Base-by-base conservation (phyloP, 768 basidiomycete species). In the Serendipita vermifera region DNA sequence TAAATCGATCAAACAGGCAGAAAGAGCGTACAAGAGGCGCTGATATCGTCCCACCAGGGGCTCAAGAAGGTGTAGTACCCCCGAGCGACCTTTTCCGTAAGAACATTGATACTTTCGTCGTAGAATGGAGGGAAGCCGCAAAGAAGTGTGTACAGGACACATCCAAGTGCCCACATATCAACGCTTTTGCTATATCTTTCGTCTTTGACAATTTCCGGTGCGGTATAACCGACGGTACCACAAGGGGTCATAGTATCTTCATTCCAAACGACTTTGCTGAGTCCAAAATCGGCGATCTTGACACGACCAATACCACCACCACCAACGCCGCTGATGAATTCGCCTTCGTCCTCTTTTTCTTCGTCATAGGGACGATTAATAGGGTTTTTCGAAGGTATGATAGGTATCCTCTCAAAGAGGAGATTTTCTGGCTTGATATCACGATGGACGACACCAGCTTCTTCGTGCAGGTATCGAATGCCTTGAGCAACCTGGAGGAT, bases 161-260 rank as follows among this genome's bases (percentile, higher is more conserved):
- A 99, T 36, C 96, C 96, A 33, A 99, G 72, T 2, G 96, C 96
- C 96, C 96, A 99, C 96, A 98, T 97, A 66, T 99, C 96, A 55
- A 98, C 94, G 64, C 87, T 90, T 70, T 92, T 93, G 67, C 82
- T 86, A 67, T 94, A 94, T 27, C 91, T 78, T 71, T 99, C 94
- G 66, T 98, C 96, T 71, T 97, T 98, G 63, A 99, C 96, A 59
- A 99, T 99, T 71, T 99, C 96, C 3, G 96, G 96, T 4, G 96
- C 96, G 2, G 96, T 99, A 70, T 99, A 99, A 20, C 96, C 96
- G 31, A 99, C 94, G 2, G 96, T 99, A n/a, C 96, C 96, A 64
- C 96, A 99, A 20, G 96, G 96, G 13, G 96, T 99, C 87, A 89
- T 93, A 4, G 96, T 99, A 66, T 97, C 84, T 65, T 98, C 96